Conservation (phyloP, 2,329 filamentous ascomycete species). For the Apiospora phragmitis region DNA sequence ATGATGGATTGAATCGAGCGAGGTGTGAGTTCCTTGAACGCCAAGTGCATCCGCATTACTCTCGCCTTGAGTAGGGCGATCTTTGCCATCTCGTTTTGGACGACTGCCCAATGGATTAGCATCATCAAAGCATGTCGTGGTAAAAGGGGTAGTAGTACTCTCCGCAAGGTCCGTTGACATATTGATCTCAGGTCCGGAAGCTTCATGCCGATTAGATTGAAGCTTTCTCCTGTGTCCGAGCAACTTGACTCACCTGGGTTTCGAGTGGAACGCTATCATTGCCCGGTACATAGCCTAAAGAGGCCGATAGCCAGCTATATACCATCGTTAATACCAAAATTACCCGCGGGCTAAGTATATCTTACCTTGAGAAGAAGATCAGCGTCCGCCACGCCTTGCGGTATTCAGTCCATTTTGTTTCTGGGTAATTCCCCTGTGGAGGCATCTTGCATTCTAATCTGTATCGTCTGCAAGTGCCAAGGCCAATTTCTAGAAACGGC, state of each 20-base stretch:
- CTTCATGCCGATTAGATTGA: conserved; percentile 15
- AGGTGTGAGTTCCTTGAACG: conserved; percentile 27
- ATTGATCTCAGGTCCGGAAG: conserved; percentile 23
- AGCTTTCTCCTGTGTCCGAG: too few relatives aligned
- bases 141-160: conserved; percentile 18
- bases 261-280: conserved; percentile 23
- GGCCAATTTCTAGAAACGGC: conserved; percentile 23
- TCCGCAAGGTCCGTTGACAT: conserved; percentile 22
- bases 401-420: conserved; percentile 22
- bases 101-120: conserved; percentile 19
- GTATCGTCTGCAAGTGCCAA: conserved; percentile 23
- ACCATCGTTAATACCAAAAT: neutral
- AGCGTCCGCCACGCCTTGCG: conserved; percentile 30
- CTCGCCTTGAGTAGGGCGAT: conserved; percentile 31
- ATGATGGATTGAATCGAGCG: conserved; percentile 28
- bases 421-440: conserved; percentile 11
- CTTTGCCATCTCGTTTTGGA: conserved; percentile 31
- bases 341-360: neutral
- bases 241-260: neutral
- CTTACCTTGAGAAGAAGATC: conserved; percentile 30
- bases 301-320: conserved; percentile 31
- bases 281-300: conserved; percentile 30
- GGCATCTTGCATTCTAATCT: conserved; percentile 19
- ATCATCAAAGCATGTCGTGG: neutral
- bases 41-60: conserved; percentile 30